Evolutionary conservation across 306 rosid genomes (phyloP), one percentile per base, ranked within the genome.

Genomic region (Quercus glauca): DNA sequence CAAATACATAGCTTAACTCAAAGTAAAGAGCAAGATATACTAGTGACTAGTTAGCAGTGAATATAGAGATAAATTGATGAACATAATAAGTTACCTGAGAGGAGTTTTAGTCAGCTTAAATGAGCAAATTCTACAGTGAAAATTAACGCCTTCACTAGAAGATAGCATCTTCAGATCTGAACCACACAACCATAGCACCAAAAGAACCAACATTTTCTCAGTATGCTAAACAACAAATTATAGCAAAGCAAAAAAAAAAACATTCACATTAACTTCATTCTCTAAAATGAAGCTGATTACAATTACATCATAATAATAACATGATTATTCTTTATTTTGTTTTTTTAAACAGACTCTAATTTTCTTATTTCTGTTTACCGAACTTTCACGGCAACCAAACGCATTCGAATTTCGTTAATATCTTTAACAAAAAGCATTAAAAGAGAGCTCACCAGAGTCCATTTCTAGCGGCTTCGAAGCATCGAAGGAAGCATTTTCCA

Each of bases 71-170:
- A 29, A 29, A 17, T 12, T 28, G 20, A 64, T 1, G 70, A 41
- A 29, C 33, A 8, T 41, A 84, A 60, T 52, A 80, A 19, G 3
- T 19, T 84, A 95, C 99, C 91, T 86, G 64, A 91, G 80, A 80
- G 97, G 89, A 59, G 76, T 77, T 79, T 78, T 81, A 77, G 96
- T 90, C 86, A 95, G 86, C 82, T 81, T 78, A 78, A 85, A 83
- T 9, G 82, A 83, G 82, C 99, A 93, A 56, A 71, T 86, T 87
- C 89, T 83, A 86, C 98, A 91, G 77, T 86, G 86, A 85, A 95
- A 88, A 73, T 90, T 73, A 81, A 90, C 94, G 73, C 84, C 91
- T 45, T 86, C 94, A 31, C 73, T 59, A 37, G 88, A 82, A 68
- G 91, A 85, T 68, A 91, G 77, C 53, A 43, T 80, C 58, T 82